Base-by-base conservation (phyloP, 768 basidiomycete species). In the Termitomyces sp. region DNA sequence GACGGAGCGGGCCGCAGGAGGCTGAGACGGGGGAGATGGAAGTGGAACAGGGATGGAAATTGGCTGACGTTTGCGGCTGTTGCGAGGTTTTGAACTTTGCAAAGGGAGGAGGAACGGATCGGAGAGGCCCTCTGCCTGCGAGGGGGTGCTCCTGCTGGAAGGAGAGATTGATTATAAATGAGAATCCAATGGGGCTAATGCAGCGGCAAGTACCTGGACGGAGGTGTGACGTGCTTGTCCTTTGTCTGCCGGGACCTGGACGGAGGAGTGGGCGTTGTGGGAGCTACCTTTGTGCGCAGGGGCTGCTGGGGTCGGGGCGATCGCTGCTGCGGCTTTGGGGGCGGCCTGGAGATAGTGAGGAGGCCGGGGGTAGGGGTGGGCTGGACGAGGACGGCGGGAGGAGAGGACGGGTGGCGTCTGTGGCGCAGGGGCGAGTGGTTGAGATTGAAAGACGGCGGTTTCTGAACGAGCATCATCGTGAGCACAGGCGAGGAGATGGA, bases 331-430 rank as follows among this genome's bases (percentile, higher is more conserved):
- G 71, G 67, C 43, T 20, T 74, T 67, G 74, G 74, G 73, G 28
- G 70, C 7, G 71, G 72, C 66, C 49, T 87, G 54, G 86, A 82
- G 51, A 91, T 77, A 49, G 84, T 80, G 53, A 91, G 79, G 9
- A 91, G 78, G 67, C 89, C 89, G 0, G 88, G 89, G 0, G 83
- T 88, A 55, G 80, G 79, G 13, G 89, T 88, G 3, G 89, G 83
- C 68, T 88, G 86, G 4, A 88, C 83, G 57, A 84, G 76, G 59
- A 85, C 77, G 64, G 86, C 81, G 36, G 83, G 78, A 0, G 83
- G 81, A 8, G 86, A 85, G 0, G 88, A 88, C 0, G 88, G 89
- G 20, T 88, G 84, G 66, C 84, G 81, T 54, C 89, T 77, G 59
- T 88, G 88, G 22, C 75, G 68, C 28, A 63, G 64, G 24, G 65